Conservation (phyloP, 192 early-diverging fungal species). For the Paraglomus occultum region DNA sequence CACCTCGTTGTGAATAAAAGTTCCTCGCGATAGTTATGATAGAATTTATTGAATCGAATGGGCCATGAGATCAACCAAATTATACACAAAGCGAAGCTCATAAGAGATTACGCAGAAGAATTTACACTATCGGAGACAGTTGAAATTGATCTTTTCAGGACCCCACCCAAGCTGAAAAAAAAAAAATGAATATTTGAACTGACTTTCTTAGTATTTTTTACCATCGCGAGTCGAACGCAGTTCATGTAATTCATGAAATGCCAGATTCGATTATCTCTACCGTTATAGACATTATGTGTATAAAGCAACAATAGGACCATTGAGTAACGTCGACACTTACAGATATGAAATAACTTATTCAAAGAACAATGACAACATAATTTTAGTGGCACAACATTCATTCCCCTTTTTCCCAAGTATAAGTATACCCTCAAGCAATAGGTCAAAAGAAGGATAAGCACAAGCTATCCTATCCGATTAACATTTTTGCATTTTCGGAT, state of each 20-base stretch:
- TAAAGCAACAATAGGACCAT: conserved; percentile 37
- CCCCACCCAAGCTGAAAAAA: too few relatives aligned
- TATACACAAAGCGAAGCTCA: too few relatives aligned
- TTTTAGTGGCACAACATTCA: background rate
- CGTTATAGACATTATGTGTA: conserved; percentile 42
- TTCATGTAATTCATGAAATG: background rate
- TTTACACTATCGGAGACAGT: too few relatives aligned
- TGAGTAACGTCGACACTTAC: conserved; percentile 22
- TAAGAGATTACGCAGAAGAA: too few relatives aligned
- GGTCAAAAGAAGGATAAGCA: conserved; percentile 17
- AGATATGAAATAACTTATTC: conserved; percentile 29
- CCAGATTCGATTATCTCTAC: conserved; percentile 19
- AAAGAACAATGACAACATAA: background rate
- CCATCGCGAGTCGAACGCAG: background rate
- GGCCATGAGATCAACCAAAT: too few relatives aligned
- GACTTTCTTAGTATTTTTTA: too few relatives aligned
- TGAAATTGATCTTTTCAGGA: too few relatives aligned
- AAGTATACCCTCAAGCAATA: background rate
- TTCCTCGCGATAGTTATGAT: too few relatives aligned
- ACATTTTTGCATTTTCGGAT: conserved; percentile 42
- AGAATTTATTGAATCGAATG: too few relatives aligned
- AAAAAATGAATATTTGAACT: too few relatives aligned
- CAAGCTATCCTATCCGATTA: conserved; percentile 37
- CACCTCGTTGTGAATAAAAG: too few relatives aligned
- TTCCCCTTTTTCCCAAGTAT: conserved; percentile 19